Conservation (phyloP, 352 stramenopile species). For the Globisporangium rhizosaccharum region DNA sequence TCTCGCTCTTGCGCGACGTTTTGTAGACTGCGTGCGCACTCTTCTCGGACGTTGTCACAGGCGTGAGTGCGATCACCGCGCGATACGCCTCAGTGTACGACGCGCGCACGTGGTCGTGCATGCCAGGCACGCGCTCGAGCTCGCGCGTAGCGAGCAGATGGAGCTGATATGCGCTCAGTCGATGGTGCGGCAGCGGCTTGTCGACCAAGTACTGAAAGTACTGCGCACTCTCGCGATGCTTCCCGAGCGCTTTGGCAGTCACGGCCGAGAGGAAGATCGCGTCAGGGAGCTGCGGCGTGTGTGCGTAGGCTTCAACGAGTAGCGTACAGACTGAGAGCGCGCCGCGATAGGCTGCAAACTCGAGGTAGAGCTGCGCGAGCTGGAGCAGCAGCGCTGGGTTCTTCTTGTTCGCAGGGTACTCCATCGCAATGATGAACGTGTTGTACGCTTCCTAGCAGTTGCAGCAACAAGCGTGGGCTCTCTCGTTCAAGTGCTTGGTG, state of each 20-base stretch:
- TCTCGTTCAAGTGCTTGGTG: too few species aligned
- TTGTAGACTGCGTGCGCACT: constrained; percentile 46
- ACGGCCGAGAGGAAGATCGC: constrained; percentile 64
- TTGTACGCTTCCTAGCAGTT: constrained; percentile 50
- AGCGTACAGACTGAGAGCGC: constrained; percentile 64
- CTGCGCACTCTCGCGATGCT: constrained; percentile 57
- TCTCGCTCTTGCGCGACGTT: constrained; percentile 64
- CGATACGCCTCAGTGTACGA: constrained; percentile 53
- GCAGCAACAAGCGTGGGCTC: too few species aligned
- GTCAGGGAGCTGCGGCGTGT: constrained; percentile 31
- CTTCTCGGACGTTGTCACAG: constrained; percentile 46
- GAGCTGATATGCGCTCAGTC: constrained; percentile 46
- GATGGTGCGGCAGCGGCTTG: constrained; percentile 31
- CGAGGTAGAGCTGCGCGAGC: constrained; percentile 59
- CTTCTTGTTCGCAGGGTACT: constrained; percentile 65
- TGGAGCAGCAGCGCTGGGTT: constrained; percentile 48
- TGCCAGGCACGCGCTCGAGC: constrained; percentile 33
- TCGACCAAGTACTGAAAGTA: constrained; percentile 72
- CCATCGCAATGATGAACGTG: constrained; percentile 75
- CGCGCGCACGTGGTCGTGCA: constrained; percentile 40
- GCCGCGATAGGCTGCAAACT: constrained; percentile 52
- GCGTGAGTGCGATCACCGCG: constrained; percentile 39
- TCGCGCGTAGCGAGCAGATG: constrained; percentile 50
- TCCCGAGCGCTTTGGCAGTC: constrained; percentile 42
- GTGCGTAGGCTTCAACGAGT: constrained; percentile 53